Evolutionary conservation across 768 basidiomycete species (phyloP).

Genomic region (Hericium alpestre): DNA sequence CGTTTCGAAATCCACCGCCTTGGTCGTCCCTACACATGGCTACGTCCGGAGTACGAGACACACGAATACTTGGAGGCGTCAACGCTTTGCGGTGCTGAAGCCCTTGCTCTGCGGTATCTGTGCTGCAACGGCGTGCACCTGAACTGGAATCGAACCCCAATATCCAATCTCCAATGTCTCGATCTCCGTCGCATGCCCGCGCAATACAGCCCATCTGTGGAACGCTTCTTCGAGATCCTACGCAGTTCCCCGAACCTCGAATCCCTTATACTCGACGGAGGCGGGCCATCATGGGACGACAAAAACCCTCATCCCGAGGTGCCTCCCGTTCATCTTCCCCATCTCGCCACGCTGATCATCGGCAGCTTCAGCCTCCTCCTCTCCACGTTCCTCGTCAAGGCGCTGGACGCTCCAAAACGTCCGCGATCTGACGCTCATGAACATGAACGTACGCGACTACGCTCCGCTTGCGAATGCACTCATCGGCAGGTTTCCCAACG

Average conservation of each 20-base stretch:
- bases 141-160: conserved; percentile 40
- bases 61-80: conserved; percentile 23
- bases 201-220: conserved; percentile 36
- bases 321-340: conserved; percentile 35
- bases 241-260: conserved; percentile 27
- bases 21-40: conserved; percentile 35
- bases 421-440: conserved; percentile 47
- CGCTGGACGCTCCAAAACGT: conserved; percentile 47
- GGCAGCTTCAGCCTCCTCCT: conserved; percentile 44
- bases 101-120: conserved; percentile 38
- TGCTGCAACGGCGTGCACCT: conserved; percentile 50
- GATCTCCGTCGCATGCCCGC: conserved; percentile 55
- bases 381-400: conserved; percentile 34
- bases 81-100: conserved; percentile 40
- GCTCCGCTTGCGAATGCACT: conserved; percentile 34
- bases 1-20: conserved; percentile 57
- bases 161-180: conserved; percentile 49
- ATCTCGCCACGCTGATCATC: conserved; percentile 43
- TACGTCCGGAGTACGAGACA: conserved; percentile 31
- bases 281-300: conserved; percentile 37
- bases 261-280: conserved; percentile 52
- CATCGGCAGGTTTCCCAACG: conserved; percentile 37
- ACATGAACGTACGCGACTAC: conserved; percentile 42
- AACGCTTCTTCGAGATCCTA: conserved; percentile 45
- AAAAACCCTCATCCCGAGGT: conserved; percentile 13